phyloP scores from a whole-genome alignment of 2,329 filamentous ascomycete genomes.

The Chaetomiaceae sp. region DNA sequence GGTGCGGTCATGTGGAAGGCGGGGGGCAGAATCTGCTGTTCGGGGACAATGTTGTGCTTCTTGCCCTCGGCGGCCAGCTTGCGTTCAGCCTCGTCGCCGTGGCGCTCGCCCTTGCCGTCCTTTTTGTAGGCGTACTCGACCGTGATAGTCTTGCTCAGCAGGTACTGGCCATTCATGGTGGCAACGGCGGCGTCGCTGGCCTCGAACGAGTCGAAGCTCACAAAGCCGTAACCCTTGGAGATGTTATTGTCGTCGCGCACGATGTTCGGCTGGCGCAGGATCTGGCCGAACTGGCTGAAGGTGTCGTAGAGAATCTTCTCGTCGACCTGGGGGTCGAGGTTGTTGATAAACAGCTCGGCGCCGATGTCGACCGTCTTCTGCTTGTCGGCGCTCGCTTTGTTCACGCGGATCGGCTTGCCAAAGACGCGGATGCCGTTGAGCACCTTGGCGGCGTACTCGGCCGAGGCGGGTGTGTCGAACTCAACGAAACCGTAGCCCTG shows the following conservation, averaged over 20 bases:
- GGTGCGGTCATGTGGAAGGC: slow-evolving; percentile 56
- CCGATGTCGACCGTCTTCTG: slow-evolving; percentile 90
- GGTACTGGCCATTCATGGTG: slow-evolving; percentile 93
- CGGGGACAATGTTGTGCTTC: slow-evolving; percentile 86
- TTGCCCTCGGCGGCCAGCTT: slow-evolving; percentile 88
- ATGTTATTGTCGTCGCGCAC: slow-evolving; percentile 84
- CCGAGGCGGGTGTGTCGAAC: slow-evolving; percentile 91
- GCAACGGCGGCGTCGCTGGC: slow-evolving; percentile 85
- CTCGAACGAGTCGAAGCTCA: slow-evolving; percentile 90
- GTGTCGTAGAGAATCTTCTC: slow-evolving; percentile 94
- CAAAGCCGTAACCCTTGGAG: slow-evolving; percentile 94
- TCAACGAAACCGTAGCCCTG: slow-evolving; percentile 99
- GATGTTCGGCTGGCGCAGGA: slow-evolving; percentile 83
- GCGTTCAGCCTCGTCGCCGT: slow-evolving; percentile 90
- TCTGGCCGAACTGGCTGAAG: slow-evolving; percentile 84
- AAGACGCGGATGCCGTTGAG: slow-evolving; percentile 95
- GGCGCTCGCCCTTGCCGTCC: slow-evolving; percentile 93
- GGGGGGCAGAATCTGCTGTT: slow-evolving; percentile 69
- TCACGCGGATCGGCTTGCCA: slow-evolving; percentile 92
- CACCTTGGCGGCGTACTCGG: slow-evolving; percentile 92
- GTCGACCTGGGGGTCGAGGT: slow-evolving; percentile 89
- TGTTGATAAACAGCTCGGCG: slow-evolving; percentile 94
- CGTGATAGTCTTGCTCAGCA: slow-evolving; percentile 93
- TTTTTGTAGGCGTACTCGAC: slow-evolving; percentile 99
- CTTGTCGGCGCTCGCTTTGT: slow-evolving; percentile 90